These are phyloP conservation scores for Exophiala sp. DNA, from an alignment of 2,329 filamentous ascomycete species.

Conservation along the genomic window DNA sequence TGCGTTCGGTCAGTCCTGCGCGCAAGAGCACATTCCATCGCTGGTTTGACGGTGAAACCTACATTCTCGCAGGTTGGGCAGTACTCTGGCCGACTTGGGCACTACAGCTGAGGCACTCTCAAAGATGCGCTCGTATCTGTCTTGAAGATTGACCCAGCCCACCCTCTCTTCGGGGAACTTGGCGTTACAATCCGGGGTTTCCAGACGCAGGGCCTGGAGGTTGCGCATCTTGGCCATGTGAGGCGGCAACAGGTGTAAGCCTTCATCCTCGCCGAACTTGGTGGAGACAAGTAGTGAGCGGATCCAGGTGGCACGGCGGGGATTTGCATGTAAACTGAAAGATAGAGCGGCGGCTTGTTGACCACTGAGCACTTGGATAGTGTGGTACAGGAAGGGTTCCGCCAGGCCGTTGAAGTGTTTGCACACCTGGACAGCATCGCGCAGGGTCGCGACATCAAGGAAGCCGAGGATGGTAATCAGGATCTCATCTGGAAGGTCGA, in stretches of 20 bases:
- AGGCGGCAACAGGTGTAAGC: conserved; percentile 22
- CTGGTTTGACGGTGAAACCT: neutral
- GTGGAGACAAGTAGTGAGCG: conserved; percentile 26
- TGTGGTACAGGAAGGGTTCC: conserved; percentile 27
- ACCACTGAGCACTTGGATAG: conserved; percentile 21
- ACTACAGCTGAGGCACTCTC: conserved; percentile 23
- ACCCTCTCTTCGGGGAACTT: conserved; percentile 25
- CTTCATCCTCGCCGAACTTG: conserved; percentile 26
- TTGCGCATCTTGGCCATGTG: conserved; percentile 24
- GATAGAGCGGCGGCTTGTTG: conserved; percentile 18
- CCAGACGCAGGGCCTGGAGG: conserved; percentile 24
- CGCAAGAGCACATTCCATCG: neutral
- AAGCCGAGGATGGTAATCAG: conserved; percentile 24
- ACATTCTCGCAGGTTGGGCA: conserved; percentile 24
- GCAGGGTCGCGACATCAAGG: conserved; percentile 19
- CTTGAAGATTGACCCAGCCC: conserved; percentile 26
- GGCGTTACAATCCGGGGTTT: conserved; percentile 29
- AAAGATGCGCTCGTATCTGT: conserved; percentile 27
- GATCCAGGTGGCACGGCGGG: conserved; percentile 23
- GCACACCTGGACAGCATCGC: conserved; percentile 18
- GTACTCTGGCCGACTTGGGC: conserved; percentile 13
- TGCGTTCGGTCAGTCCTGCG: conserved; percentile 1
- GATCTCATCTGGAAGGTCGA: conserved; percentile 28
- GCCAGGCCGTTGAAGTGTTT: conserved; percentile 25
- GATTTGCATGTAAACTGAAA: conserved; percentile 18